Conservation (phyloP, 371 early-diverging fungal genomes). For the Circinella minor region DNA sequence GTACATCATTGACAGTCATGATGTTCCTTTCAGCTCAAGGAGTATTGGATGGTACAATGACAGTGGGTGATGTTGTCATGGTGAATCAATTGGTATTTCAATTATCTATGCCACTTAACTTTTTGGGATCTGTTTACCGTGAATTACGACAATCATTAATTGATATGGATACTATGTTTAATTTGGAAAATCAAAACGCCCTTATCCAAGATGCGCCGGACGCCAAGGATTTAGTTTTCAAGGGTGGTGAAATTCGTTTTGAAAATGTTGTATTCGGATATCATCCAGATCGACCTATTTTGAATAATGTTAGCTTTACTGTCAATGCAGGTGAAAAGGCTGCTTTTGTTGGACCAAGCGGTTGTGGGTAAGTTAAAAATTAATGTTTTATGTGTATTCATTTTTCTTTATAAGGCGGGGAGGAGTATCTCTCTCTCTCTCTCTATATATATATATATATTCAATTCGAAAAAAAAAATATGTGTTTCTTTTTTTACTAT, state of each 20-base stretch:
- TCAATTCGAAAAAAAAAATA: too few species aligned
- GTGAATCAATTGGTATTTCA: constrained; percentile 96
- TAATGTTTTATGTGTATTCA: not conserved
- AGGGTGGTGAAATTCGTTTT: constrained; percentile 77
- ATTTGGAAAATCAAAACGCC: constrained; percentile 70
- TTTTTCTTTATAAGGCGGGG: too few species aligned
- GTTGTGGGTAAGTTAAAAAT: constrained; percentile 71
- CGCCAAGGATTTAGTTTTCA: constrained; percentile 57
- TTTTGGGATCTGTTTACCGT: constrained; percentile 96
- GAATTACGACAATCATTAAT: constrained; percentile 91
- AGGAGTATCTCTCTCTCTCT: too few species aligned
- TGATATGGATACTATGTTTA: constrained; percentile 96
- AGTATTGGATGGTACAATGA: constrained; percentile 81
- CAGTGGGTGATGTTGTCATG: constrained; percentile 97
- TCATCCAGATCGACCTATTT: constrained; percentile 71
- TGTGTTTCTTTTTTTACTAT: not conserved
- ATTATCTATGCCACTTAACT: constrained; percentile 92
- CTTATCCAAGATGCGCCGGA: constrained; percentile 58
- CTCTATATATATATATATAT: too few species aligned
- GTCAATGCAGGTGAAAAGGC: constrained; percentile 89
- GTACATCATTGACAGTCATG: constrained; percentile 85
- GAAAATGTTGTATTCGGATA: constrained; percentile 92
- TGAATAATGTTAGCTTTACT: constrained; percentile 78
- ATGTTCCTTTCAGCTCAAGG: constrained; percentile 94
- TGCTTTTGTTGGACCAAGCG: constrained; percentile 96